phyloP scores from a whole-genome alignment of 2,329 filamentous ascomycete genomes.

The Aquanectria penicillioides region DNA sequence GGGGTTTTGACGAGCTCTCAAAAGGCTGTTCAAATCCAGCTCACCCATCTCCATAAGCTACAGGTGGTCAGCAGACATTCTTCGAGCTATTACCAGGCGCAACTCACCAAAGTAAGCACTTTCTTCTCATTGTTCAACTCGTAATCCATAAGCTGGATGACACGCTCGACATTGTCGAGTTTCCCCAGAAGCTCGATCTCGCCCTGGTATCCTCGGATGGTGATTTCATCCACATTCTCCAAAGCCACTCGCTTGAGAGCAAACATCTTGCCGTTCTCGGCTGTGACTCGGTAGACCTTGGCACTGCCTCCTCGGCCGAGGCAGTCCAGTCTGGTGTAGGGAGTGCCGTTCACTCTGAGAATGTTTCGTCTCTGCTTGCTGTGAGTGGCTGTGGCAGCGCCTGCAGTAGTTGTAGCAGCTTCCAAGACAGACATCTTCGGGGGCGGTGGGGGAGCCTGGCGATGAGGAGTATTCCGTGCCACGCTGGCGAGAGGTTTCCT shows the following conservation, averaged over 20 bases:
- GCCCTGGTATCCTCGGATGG: conserved; percentile 88
- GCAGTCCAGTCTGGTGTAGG: conserved; percentile 88
- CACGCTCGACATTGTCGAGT: conserved; percentile 84
- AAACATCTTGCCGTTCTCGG: conserved; percentile 95
- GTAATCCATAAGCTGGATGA: conserved; percentile 90
- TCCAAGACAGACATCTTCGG: conserved; percentile 98
- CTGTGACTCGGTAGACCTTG: conserved; percentile 95
- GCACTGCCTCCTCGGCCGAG: conserved; percentile 93
- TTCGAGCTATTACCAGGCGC: neutral
- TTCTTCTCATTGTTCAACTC: conserved; percentile 95
- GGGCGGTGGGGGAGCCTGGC: conserved; percentile 82
- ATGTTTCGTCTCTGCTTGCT: conserved; percentile 81
- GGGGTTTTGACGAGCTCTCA: conserved; percentile 76
- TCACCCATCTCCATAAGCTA: conserved; percentile 98
- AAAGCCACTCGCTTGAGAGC: conserved; percentile 93
- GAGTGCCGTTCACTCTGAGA: conserved; percentile 88
- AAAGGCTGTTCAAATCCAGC: conserved; percentile 87
- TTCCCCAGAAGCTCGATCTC: conserved; percentile 92
- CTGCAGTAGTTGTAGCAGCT: conserved; percentile 84
- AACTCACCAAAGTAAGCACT: conserved; percentile 81
- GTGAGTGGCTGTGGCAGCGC: conserved; percentile 80
- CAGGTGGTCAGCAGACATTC: conserved; percentile 31
- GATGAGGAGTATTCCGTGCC: conserved; percentile 76
- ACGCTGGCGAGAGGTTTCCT: conserved; percentile 65
- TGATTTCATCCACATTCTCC: conserved; percentile 86